Percentiles rank a stretch among this genome's conserved stretches.
Conservation (phyloP, 2,329 filamentous ascomycete genomes). For the Pseudomassariella vexata region DNA sequence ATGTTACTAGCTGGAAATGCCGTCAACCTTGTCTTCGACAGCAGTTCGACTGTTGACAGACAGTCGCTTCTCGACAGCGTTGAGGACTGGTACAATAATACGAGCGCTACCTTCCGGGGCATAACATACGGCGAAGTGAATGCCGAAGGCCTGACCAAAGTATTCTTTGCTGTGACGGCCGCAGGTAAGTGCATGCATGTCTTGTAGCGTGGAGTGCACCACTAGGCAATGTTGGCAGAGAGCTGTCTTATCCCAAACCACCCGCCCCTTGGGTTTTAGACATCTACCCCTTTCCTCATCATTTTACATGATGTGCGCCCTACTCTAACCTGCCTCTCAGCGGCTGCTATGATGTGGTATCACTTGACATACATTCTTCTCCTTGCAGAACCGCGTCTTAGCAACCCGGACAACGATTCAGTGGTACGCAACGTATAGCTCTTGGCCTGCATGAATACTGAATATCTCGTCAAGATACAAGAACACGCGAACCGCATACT, state of each 20-base stretch:
- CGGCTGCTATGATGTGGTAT: conserved; percentile 9
- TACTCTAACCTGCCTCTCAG: background rate
- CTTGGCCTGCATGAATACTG: no score
- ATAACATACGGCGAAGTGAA: conserved; percentile 3
- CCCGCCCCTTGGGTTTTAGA: no score
- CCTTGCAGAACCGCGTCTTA: conserved; percentile 5
- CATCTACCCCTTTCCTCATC: no score
- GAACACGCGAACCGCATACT: no score
- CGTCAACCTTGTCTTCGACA: conserved; percentile 3
- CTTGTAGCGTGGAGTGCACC: background rate
- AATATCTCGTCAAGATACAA: no score
- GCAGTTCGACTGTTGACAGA: background rate
- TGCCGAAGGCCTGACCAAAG: conserved; percentile 3
- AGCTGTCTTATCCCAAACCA: no score
- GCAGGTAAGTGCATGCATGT: conserved; percentile 3
- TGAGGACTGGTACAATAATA: no score
- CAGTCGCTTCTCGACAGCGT: background rate
- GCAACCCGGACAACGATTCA: no score
- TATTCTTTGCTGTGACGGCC: conserved; percentile 5
- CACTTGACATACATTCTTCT: conserved; percentile 7
- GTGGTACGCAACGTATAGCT: no score
- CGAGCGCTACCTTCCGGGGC: no score
- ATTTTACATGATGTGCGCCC: no score
- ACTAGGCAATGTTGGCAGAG: no score
- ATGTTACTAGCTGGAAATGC: conserved; percentile 4